Evolutionary conservation across 2,329 filamentous ascomycete genomes (phyloP).

Genomic region (Trichophyton equinum): DNA sequence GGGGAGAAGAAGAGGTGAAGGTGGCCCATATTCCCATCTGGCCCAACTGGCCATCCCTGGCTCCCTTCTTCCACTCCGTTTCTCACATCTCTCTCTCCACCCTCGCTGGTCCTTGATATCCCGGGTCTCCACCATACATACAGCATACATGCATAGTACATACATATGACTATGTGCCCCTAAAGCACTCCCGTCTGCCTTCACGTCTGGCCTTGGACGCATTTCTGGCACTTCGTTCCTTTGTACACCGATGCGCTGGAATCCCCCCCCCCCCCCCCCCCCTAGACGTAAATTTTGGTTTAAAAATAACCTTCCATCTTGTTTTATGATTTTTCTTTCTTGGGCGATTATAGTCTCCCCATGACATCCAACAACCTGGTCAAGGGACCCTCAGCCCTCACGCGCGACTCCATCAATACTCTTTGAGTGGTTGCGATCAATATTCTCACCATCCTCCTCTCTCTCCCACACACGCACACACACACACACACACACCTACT

Average conservation of each 20-base stretch:
- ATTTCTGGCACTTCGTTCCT: neutral
- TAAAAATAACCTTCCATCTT: slow-evolving; percentile 4
- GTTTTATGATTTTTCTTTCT: neutral
- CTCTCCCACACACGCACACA: neutral
- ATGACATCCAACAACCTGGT: slow-evolving; percentile 3
- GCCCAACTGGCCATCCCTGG: slow-evolving; percentile 3
- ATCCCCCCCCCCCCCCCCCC: neutral
- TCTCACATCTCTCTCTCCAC: neutral
- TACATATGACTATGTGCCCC: neutral
- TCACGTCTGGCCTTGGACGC: neutral
- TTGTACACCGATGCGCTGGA: slow-evolving; percentile 4
- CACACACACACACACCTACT: no score
- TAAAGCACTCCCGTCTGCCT: neutral
- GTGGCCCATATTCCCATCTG: neutral
- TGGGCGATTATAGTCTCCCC: slow-evolving; percentile 2
- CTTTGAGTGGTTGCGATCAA: neutral
- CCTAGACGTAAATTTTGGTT: neutral
- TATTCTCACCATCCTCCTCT: neutral
- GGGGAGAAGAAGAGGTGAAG: neutral
- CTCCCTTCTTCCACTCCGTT: neutral
- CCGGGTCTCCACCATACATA: slow-evolving; percentile 5
- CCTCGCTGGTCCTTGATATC: slow-evolving; percentile 1
- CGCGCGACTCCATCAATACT: neutral
- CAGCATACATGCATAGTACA: neutral
- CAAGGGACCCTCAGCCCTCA: slow-evolving; percentile 3